Percentiles rank a stretch among this genome's conserved stretches.
phyloP scores from a whole-genome alignment of 371 early-diverging fungal species.

The Entomophthora muscae region DNA sequence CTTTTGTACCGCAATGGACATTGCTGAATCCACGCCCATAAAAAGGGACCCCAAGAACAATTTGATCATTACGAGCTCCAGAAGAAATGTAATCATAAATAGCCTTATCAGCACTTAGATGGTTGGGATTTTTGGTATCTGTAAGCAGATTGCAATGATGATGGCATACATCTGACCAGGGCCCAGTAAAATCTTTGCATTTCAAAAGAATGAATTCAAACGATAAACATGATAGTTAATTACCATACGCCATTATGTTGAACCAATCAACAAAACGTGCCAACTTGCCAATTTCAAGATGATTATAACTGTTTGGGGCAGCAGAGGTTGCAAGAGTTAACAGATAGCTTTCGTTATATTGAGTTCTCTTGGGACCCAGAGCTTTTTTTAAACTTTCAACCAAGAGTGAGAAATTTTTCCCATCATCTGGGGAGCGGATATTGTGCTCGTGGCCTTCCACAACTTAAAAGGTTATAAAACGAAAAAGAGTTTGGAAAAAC shows the following conservation, averaged over 20 bases:
- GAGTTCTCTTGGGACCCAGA: neutral
- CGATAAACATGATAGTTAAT: neutral
- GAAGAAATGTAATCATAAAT: neutral
- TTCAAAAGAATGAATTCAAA: neutral
- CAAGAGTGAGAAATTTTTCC: neutral
- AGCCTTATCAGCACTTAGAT: neutral
- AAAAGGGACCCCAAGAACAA: constrained; percentile 5
- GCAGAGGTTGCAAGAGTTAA: constrained; percentile 5
- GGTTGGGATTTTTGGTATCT: neutral
- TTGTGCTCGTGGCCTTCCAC: neutral
- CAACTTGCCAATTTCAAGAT: neutral
- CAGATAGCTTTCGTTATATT: neutral
- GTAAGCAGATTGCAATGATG: neutral
- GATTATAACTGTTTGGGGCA: neutral
- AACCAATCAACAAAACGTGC: neutral
- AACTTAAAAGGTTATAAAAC: neutral
- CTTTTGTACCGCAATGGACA: neutral
- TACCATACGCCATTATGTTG: constrained; percentile 7
- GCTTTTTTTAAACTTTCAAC: neutral
- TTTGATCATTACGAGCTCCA: neutral
- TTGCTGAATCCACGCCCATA: neutral
- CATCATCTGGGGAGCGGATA: neutral
- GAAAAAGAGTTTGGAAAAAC: neutral
- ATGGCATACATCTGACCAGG: neutral
- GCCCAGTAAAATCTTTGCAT: constrained; percentile 1